Conservation (phyloP, 805 yeast genomes). For the Wickerhamomyces chambardii region DNA sequence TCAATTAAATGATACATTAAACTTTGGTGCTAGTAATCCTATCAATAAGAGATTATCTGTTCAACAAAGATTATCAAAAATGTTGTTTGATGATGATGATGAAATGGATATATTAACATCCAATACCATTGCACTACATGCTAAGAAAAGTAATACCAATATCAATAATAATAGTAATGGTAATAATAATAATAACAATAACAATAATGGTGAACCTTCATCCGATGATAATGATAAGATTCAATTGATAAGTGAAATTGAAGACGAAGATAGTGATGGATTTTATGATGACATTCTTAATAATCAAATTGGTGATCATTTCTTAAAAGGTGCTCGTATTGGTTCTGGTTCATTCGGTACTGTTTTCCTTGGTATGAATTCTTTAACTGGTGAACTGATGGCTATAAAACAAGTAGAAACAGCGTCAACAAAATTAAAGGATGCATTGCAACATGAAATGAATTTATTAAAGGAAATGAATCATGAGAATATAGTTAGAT, state of each 20-base stretch:
- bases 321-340: constrained; percentile 77
- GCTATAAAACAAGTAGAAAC: constrained; percentile 92
- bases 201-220: constrained; percentile 10
- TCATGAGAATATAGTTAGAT: constrained; percentile 89
- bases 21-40: background rate
- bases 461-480: constrained; percentile 64
- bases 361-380: constrained; percentile 87
- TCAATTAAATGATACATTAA: constrained; percentile 25
- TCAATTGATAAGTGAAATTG: too few relatives aligned
- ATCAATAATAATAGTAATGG: too few relatives aligned
- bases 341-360: constrained; percentile 96
- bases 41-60: background rate
- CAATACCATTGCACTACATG: too few relatives aligned
- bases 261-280: constrained; percentile 6
- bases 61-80: background rate
- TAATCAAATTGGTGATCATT: constrained; percentile 47
- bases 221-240: too few relatives aligned
- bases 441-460: constrained; percentile 81
- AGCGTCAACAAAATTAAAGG: constrained; percentile 54
- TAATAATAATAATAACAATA: too few relatives aligned
- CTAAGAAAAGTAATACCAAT: too few relatives aligned
- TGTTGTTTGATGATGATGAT: constrained; percentile 10
- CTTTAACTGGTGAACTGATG: constrained; percentile 90
- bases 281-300: constrained; percentile 2
- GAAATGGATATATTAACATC: constrained; percentile 27